phyloP scores from a whole-genome alignment of 257 asterid species.

The Petunia axillaris region DNA sequence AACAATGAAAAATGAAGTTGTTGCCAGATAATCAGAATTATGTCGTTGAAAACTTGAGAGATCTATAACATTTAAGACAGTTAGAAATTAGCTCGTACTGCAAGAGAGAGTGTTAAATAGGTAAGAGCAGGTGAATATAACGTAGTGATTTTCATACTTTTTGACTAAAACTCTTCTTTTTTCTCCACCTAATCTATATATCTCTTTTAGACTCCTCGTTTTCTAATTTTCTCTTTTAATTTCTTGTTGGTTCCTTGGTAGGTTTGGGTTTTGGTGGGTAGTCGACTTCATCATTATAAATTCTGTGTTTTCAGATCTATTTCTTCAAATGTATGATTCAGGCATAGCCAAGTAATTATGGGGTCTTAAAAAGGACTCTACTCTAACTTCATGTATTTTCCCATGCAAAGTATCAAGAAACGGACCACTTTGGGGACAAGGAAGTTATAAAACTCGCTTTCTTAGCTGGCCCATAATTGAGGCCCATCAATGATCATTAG shows the following conservation, averaged over 20 bases:
- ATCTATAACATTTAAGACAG: background rate
- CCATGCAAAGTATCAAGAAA: background rate
- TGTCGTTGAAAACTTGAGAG: background rate
- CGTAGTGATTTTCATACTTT: background rate
- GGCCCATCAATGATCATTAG: background rate
- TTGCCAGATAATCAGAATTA: too few relatives aligned
- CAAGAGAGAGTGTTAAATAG: background rate
- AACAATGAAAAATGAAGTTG: too few relatives aligned
- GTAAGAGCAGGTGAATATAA: slow-evolving; percentile 15
- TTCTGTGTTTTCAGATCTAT: background rate
- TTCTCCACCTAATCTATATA: background rate
- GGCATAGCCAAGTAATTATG: background rate
- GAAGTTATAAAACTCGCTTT: background rate
- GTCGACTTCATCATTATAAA: background rate
- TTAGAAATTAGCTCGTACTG: background rate
- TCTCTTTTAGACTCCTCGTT: background rate
- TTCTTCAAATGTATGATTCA: background rate
- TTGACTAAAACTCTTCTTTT: background rate
- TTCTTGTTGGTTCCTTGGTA: background rate
- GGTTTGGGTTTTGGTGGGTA: background rate
- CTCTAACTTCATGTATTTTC: background rate
- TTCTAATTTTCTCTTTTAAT: background rate
- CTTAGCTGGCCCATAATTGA: slow-evolving; percentile 3
- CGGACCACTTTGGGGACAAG: background rate
- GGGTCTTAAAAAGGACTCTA: background rate